Evolutionary conservation across 148 eudicot genomes (phyloP).

Genomic region (Linanthus parryae): DNA sequence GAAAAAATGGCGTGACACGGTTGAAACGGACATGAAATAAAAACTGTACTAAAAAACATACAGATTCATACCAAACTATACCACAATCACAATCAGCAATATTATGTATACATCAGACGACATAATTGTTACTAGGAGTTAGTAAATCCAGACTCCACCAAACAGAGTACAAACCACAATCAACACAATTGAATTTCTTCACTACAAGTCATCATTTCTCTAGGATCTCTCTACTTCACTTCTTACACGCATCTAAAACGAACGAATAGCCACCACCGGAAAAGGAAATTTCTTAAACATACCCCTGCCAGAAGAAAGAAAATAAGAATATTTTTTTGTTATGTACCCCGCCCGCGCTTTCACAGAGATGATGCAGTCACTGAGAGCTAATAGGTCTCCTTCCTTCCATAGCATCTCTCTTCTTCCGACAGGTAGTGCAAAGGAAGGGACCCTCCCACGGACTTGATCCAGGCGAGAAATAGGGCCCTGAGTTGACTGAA

Average conservation of each 20-base stretch:
- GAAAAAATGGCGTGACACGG: not conserved
- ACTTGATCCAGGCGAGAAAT: conserved; percentile 70
- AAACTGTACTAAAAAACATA: not conserved
- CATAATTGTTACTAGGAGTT: no score
- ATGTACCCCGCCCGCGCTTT: no score
- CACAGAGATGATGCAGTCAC: conserved; percentile 37
- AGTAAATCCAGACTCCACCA: no score
- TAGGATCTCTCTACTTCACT: conserved; percentile 22
- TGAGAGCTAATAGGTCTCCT: conserved; percentile 45
- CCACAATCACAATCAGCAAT: no score
- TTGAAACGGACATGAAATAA: not conserved
- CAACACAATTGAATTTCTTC: conserved; percentile 21
- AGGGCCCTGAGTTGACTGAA: conserved; percentile 72
- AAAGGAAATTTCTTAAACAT: conserved; percentile 23
- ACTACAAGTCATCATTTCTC: conserved; percentile 17
- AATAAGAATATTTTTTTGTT: conserved; percentile 44
- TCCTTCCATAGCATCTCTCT: conserved; percentile 99
- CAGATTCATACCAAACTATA: no score
- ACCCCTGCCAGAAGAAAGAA: conserved; percentile 52
- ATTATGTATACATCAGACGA: no score
- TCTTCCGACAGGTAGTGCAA: conserved; percentile 73
- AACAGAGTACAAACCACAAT: conserved; percentile 29
- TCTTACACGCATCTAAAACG: conserved; percentile 50
- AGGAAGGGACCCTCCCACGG: conserved; percentile 95
- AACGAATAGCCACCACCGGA: conserved; percentile 20